Evolutionary conservation across 441 rosid genomes (phyloP), one percentile per base, ranked within the genome.

Genomic region (Cnidoscolus chayamansa): DNA sequence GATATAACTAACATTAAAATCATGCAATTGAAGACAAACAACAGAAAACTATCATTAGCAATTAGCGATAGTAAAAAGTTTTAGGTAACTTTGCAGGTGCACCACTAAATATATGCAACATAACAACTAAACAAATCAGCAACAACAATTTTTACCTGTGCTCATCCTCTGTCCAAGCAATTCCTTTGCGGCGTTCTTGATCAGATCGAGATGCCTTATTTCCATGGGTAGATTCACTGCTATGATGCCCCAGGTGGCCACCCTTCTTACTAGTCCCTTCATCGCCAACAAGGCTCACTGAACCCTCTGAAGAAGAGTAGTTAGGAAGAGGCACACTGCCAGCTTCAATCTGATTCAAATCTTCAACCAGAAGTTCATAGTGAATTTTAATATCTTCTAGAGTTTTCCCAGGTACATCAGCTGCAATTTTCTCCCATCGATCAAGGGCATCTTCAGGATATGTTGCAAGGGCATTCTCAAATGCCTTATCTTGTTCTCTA

Each of bases 101-200:
- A 57, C 62, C 35, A 57, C 4, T 1, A n/a, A 31, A 55, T 17
- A 17, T 2, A 55, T 31, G 15, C 32, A 60, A 16, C 40, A 56
- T 11, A 17, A 32, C 43, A 5, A 30, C 73, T 56, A 0, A 71
- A 77, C 10, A 76, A 73, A 75, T 43, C 31, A 65, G 69, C 45
- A 76, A 74, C 76, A 8, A 0, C n/a, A 56, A 63, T 53, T 83
- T 53, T 83, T 77, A 95, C 99, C 98, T 88, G 89, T 95, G 99
- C 68, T 95, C 99, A 59, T 93, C 98, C 85, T 95, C 99, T 0
- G 98, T 86, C 99, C 99, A 95, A 50, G 98, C 97, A 82, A 90
- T 90, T 72, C 99, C 98, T 80, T 93, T 95, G 25, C 98, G 91
- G 4, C 97, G 91, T 79, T 95, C 99, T 83, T 92, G 98, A 77